Evolutionary conservation across 306 rosid species (phyloP).

Genomic region (Casuarina glauca): DNA sequence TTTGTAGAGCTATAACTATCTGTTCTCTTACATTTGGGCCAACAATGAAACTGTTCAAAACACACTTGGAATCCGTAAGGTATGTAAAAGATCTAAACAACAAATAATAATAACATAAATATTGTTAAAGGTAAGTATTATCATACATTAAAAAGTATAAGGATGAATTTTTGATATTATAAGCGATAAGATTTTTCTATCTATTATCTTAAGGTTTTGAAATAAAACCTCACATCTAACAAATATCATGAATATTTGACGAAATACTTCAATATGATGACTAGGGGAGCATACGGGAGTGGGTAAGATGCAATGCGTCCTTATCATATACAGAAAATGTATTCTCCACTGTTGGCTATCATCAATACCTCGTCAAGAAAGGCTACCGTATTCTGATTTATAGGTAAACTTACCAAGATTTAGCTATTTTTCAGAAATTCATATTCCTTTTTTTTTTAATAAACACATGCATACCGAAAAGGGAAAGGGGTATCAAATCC

Average conservation of each 20-base stretch:
- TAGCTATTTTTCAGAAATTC: too few species aligned
- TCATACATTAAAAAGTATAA: too few species aligned
- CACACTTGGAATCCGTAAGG: constrained; percentile 26
- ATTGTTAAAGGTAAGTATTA: too few species aligned
- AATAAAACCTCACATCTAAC: too few species aligned
- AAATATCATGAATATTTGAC: too few species aligned
- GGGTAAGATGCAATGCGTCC: constrained; percentile 32
- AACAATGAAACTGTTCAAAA: constrained; percentile 19
- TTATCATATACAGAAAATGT: neutral
- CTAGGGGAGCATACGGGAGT: constrained; percentile 33
- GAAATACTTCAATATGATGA: neutral
- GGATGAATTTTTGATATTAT: too few species aligned
- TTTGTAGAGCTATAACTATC: constrained; percentile 9
- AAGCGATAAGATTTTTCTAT: too few species aligned
- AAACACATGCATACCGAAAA: too few species aligned
- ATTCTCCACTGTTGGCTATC: neutral
- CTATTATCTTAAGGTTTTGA: too few species aligned
- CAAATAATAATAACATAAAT: too few species aligned
- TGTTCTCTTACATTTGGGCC: constrained; percentile 24
- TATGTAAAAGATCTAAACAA: neutral
- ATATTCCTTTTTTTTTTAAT: too few species aligned
- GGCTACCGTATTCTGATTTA: constrained; percentile 19
- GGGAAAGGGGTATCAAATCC: too few species aligned
- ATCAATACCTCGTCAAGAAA: constrained; percentile 1
- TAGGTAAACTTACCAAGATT: constrained; percentile 5